Percentiles rank a stretch among this genome's conserved stretches.
These are phyloP conservation scores for Hymenoscyphus fructigenus DNA, from an alignment of 2,329 filamentous ascomycete genomes.

Conservation along the genomic window DNA sequence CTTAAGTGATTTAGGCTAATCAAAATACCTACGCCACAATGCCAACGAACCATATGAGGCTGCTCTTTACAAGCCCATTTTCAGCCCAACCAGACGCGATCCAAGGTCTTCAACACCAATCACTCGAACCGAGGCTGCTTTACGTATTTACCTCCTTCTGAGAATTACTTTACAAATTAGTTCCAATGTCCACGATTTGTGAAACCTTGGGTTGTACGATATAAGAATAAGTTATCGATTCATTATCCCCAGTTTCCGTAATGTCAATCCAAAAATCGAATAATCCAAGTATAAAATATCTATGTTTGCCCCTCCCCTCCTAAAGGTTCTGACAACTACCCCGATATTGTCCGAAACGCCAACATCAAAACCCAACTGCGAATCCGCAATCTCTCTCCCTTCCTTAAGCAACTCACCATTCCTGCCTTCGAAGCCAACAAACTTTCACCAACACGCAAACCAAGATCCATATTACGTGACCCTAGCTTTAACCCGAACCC, in stretches of 20 bases:
- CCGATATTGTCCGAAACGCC: not conserved
- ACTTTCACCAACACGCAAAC: not conserved
- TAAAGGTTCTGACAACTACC: not conserved
- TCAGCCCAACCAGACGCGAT: not conserved
- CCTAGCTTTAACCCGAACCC: conserved; percentile 13
- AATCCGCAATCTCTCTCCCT: not conserved
- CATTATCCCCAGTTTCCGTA: not conserved
- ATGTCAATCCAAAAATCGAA: not conserved
- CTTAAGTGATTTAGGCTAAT: not conserved
- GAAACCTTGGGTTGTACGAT: not conserved
- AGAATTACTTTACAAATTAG: not conserved
- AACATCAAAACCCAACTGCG: not conserved
- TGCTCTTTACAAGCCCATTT: not conserved
- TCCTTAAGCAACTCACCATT: not conserved
- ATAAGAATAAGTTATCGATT: not conserved
- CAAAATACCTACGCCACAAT: not conserved
- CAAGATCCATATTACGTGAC: conserved; percentile 7
- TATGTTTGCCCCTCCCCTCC: not conserved
- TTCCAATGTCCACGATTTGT: not conserved
- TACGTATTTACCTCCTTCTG: not conserved
- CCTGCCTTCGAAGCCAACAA: not conserved
- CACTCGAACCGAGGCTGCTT: not conserved
- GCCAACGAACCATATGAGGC: not conserved
- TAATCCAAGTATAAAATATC: not conserved
- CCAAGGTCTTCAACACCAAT: not conserved